Base-by-base conservation (phyloP, 1,284 basidiomycete species). In the Apiotrichum sp. region DNA sequence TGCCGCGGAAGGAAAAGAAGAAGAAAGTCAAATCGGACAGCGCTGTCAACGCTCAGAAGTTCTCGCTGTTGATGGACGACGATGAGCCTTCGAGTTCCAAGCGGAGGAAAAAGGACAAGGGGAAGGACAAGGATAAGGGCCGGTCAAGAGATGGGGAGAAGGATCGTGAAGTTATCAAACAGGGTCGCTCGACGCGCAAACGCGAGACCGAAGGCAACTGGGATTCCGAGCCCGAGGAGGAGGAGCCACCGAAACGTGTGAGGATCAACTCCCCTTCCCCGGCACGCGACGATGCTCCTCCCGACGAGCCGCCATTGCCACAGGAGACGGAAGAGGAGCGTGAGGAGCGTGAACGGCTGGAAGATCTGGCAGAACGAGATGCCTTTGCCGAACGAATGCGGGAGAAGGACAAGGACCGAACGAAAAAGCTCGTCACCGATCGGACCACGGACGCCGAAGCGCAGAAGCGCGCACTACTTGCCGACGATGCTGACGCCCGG, bases 351-450 rank as follows among this genome's bases (percentile, higher is more conserved):
- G 87, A 93, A 68, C 80, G 90, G 32, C 59, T 85, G 52, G 83
- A 86, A 67, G 95, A 98, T 66, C 63, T 89, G 11, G 81, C 83
- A 56, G 95, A 97, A 62, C 81, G 95, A 58, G 95, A 98, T 72
- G 93, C 87, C 38, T 97, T 98, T 67, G 88, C 93, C 0, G 85
- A 89, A 62, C 86, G 95, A 5, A 84, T 98, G 66, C 84, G 84
- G 67, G 82, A 87, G 56, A 85, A 87, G 58, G 93, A 98, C 75
- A 81, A 82, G 66, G 87, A 90, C 74, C 83, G 82, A 72, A 90
- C 88, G 41, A 95, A 93, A 78, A 88, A 88, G 69, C 75, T 98
- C n/a, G 86, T 97, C 40, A 88, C 93, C 72, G 95, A 98, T 71
- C 84, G 88, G 32, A 90, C 91, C 33, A 87, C 88, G 13, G 86